These are phyloP conservation scores for Juglanconis juglandina DNA, from an alignment of 2,329 filamentous ascomycete species.

Conservation along the genomic window DNA sequence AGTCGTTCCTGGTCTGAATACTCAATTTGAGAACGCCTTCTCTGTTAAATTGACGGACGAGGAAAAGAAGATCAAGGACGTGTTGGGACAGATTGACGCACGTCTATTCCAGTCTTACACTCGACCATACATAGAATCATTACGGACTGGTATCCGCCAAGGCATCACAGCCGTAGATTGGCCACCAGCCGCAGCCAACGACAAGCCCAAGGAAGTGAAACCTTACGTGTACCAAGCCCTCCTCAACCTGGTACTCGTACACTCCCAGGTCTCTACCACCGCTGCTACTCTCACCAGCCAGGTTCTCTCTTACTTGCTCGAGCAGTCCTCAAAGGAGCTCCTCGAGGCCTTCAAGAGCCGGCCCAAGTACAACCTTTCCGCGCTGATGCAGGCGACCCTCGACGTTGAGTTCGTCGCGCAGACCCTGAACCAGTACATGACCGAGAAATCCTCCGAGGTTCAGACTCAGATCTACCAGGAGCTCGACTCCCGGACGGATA, in stretches of 20 bases:
- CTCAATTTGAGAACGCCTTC: constrained; percentile 90
- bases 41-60: constrained; percentile 93
- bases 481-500: constrained; percentile 83
- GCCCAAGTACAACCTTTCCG: constrained; percentile 67
- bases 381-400: constrained; percentile 93
- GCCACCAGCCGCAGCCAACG: constrained; percentile 53
- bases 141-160: constrained; percentile 66
- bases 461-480: constrained; percentile 92
- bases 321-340: constrained; percentile 75
- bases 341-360: constrained; percentile 73
- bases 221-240: constrained; percentile 89
- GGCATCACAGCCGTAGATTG: constrained; percentile 72
- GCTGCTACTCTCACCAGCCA: constrained; percentile 72
- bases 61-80: constrained; percentile 84
- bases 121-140: constrained; percentile 64
- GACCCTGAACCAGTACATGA: constrained; percentile 85
- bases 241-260: constrained; percentile 81
- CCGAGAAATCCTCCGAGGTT: constrained; percentile 72
- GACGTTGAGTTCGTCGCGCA: constrained; percentile 97
- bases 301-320: constrained; percentile 82
- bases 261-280: constrained; percentile 83
- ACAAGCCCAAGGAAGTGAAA: constrained; percentile 69
- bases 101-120: constrained; percentile 92
- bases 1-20: constrained; percentile 82
- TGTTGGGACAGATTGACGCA: constrained; percentile 84